A percentile compares a stretch with the other conserved stretches of the same genome.
Conservation (phyloP, 2,329 filamentous ascomycete species). For the Cladosporium phlei region DNA sequence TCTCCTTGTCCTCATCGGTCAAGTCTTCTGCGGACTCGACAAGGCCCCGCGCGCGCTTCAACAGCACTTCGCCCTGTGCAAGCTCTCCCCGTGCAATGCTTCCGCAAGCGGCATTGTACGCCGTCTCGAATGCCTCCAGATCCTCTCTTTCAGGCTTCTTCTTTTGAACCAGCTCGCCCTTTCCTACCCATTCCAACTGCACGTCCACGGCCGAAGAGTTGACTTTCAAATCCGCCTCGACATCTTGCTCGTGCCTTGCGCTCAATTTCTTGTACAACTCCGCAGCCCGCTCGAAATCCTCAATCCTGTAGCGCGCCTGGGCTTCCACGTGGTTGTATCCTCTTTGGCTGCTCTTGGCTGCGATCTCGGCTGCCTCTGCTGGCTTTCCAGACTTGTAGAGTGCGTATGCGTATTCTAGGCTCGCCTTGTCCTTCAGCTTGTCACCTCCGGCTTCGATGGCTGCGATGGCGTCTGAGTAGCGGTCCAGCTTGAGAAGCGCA, state of each 20-base stretch:
- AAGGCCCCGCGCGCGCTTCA: constrained; percentile 66
- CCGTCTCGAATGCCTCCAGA: constrained; percentile 72
- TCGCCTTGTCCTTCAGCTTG: constrained; percentile 56
- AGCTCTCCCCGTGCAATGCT: constrained; percentile 67
- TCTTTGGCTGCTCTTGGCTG: constrained; percentile 38
- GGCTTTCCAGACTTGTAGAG: constrained; percentile 74
- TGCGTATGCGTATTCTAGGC: constrained; percentile 73
- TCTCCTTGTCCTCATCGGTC: constrained; percentile 66
- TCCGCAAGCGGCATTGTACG: constrained; percentile 73
- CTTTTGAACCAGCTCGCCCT: constrained; percentile 47
- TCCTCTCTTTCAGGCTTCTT: constrained; percentile 57
- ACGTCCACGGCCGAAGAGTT: constrained; percentile 69
- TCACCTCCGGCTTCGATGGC: constrained; percentile 61
- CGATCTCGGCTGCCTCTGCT: constrained; percentile 56
- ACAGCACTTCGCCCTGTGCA: constrained; percentile 58
- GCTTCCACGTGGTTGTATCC: constrained; percentile 58
- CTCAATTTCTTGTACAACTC: constrained; percentile 59
- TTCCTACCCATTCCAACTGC: constrained; percentile 66
- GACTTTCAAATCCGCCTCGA: constrained; percentile 71
- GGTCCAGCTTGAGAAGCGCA: constrained; percentile 75
- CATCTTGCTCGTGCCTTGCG: constrained; percentile 46
- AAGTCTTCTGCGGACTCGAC: constrained; percentile 72
- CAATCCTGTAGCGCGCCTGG: constrained; percentile 66
- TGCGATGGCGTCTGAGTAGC: constrained; percentile 71
- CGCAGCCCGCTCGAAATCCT: constrained; percentile 65